phyloP scores from a whole-genome alignment of 83 land plant genomes.

The Larix sibirica region DNA sequence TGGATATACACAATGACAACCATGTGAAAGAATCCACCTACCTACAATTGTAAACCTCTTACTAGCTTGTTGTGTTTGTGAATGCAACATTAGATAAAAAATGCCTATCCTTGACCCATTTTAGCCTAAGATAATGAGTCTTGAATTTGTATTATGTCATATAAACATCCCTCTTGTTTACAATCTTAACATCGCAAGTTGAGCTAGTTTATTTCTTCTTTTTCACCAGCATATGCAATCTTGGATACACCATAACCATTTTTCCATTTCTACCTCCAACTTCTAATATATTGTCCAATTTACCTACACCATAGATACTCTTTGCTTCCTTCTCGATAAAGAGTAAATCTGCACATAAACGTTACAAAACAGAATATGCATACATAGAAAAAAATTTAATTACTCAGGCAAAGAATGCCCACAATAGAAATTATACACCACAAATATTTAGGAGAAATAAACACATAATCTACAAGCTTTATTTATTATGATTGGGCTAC shows the following conservation, averaged over 20 bases:
- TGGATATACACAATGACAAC: no score
- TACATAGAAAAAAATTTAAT: no score
- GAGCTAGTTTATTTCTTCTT: no score
- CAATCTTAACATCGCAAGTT: conserved; percentile 71
- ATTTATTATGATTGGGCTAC: no score
- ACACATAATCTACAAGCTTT: no score
- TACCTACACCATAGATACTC: conserved; percentile 2
- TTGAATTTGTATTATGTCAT: conserved; percentile 75
- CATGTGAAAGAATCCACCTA: no score
- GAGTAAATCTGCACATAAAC: no score
- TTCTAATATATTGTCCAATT: conserved; percentile 24
- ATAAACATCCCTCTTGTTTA: conserved; percentile 71
- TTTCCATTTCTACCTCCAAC: conserved; percentile 16
- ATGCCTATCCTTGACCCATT: conserved; percentile 82
- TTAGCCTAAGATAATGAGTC: conserved; percentile 90
- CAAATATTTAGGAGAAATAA: no score
- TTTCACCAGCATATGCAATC: no score
- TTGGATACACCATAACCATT: conserved; percentile 76
- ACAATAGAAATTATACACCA: no score
- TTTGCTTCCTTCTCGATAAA: conserved; percentile 13
- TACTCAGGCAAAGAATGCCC: no score
- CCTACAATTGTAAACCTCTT: conserved; percentile 79
- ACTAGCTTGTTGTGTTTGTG: conserved; percentile 69
- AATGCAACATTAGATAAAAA: conserved; percentile 87
- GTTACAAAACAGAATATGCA: no score